Evolutionary conservation across 2,329 filamentous ascomycete genomes (phyloP).

Genomic region (Rhynchosporium secalis): DNA sequence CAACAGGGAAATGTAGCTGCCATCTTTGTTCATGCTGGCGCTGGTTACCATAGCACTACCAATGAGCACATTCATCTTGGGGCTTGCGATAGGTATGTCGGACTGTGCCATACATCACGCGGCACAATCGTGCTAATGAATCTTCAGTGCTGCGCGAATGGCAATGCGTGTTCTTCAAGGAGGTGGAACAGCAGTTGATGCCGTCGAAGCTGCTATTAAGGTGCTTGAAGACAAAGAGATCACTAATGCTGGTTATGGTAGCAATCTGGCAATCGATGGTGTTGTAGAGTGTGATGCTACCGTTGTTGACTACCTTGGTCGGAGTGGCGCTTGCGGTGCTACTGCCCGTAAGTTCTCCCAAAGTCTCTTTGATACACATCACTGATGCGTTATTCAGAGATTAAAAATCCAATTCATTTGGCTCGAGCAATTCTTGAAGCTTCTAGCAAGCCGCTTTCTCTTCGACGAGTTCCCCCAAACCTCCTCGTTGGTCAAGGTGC

Average conservation of each 20-base stretch:
- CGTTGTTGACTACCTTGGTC: constrained; percentile 84
- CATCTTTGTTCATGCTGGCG: constrained; percentile 94
- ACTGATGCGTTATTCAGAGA: constrained; percentile 54
- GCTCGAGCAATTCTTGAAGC: constrained; percentile 81
- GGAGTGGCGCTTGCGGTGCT: constrained; percentile 90
- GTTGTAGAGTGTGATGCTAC: constrained; percentile 93
- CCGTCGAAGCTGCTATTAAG: constrained; percentile 85
- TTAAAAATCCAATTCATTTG: constrained; percentile 89
- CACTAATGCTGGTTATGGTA: constrained; percentile 94
- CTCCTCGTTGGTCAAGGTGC: constrained; percentile 86
- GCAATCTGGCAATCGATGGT: constrained; percentile 88
- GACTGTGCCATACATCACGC: not conserved
- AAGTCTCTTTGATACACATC: not conserved
- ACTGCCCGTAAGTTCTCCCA: constrained; percentile 70
- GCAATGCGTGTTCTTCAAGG: constrained; percentile 79
- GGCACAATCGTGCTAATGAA: constrained; percentile 15
- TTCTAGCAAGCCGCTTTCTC: constrained; percentile 73
- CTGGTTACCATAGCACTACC: constrained; percentile 84
- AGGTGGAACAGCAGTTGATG: constrained; percentile 80
- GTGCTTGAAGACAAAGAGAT: constrained; percentile 91
- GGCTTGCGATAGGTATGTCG: constrained; percentile 81
- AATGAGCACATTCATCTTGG: constrained; percentile 84
- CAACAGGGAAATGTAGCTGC: constrained; percentile 53
- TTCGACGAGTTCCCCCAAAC: constrained; percentile 89
- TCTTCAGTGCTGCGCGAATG: constrained; percentile 71